phyloP scores from a whole-genome alignment of 805 yeast genomes.

The Cyberlindnera suaveolens region DNA sequence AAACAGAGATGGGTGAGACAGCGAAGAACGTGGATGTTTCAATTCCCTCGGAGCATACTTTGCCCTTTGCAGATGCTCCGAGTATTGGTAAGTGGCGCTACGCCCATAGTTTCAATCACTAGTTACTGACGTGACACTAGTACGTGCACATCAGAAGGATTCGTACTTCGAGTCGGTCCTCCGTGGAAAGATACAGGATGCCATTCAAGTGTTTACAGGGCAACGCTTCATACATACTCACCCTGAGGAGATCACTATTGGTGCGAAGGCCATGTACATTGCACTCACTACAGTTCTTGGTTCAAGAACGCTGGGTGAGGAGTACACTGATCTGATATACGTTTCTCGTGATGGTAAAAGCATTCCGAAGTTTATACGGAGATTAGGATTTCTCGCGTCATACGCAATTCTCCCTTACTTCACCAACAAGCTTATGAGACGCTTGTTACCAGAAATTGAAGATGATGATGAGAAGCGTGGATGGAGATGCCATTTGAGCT shows the following conservation, averaged over 20 bases:
- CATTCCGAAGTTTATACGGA: slow-evolving; percentile 39
- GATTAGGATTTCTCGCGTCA: slow-evolving; percentile 53
- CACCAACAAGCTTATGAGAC: slow-evolving; percentile 25
- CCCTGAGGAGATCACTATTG: slow-evolving; percentile 53
- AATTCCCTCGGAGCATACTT: slow-evolving; percentile 6
- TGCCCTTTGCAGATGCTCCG: slow-evolving; percentile 82
- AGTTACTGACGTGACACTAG: slow-evolving; percentile 27
- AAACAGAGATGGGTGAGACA: too few relatives aligned
- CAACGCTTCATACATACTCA: slow-evolving; percentile 60
- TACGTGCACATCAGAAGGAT: slow-evolving; percentile 89
- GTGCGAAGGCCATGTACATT: slow-evolving; percentile 59
- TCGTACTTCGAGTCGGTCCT: slow-evolving; percentile 57
- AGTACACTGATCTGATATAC: slow-evolving; percentile 77
- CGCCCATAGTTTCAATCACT: not conserved
- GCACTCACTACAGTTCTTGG: slow-evolving; percentile 69
- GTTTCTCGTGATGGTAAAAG: slow-evolving; percentile 47
- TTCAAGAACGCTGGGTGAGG: slow-evolving; percentile 86
- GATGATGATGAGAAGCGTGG: slow-evolving; percentile 11
- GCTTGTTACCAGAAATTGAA: slow-evolving; percentile 5
- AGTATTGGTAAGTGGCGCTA: slow-evolving; percentile 56
- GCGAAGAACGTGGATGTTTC: too few relatives aligned
- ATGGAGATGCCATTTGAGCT: slow-evolving; percentile 27
- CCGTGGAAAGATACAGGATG: slow-evolving; percentile 48
- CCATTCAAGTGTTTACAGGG: slow-evolving; percentile 45
- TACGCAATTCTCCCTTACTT: slow-evolving; percentile 61